phyloP scores from a whole-genome alignment of 2,329 filamentous ascomycete species.

The Raffaelea albimanens region DNA sequence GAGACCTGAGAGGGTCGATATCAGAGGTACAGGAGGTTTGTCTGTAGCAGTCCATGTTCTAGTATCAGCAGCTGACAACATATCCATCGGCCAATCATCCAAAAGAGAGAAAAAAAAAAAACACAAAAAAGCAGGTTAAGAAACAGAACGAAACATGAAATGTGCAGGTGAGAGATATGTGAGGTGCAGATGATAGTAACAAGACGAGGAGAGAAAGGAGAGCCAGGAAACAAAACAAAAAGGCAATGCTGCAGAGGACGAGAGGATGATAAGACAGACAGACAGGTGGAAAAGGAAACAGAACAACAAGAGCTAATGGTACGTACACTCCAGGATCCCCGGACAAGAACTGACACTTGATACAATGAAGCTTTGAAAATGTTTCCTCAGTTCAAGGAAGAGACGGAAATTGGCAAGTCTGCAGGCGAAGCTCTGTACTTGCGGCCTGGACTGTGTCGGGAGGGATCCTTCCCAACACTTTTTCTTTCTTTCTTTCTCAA shows the following conservation, averaged over 20 bases:
- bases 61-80: conserved; percentile 13
- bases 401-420: conserved; percentile 15
- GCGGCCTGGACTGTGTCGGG: conserved; percentile 25
- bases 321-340: conserved; percentile 43
- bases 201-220: conserved; percentile 11
- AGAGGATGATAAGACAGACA: conserved; percentile 11
- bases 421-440: conserved; percentile 60
- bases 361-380: conserved; percentile 7
- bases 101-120: conserved; percentile 8
- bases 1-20: neutral
- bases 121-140: conserved; percentile 9
- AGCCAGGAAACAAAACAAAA: conserved; percentile 14
- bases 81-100: conserved; percentile 4
- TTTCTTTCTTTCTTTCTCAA: neutral
- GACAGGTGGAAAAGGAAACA: conserved; percentile 15
- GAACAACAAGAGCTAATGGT: conserved; percentile 31
- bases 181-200: conserved; percentile 11
- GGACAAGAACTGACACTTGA: conserved; percentile 15
- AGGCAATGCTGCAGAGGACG: conserved; percentile 10
- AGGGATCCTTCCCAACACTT: conserved; percentile 2
- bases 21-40: conserved; percentile 11
- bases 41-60: conserved; percentile 11
- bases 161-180: conserved; percentile 14
- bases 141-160: too few species aligned
- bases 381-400: conserved; percentile 18